Base-by-base conservation (phyloP, 1,139 yeast genomes). In the Yamadazyma diddensiae region DNA sequence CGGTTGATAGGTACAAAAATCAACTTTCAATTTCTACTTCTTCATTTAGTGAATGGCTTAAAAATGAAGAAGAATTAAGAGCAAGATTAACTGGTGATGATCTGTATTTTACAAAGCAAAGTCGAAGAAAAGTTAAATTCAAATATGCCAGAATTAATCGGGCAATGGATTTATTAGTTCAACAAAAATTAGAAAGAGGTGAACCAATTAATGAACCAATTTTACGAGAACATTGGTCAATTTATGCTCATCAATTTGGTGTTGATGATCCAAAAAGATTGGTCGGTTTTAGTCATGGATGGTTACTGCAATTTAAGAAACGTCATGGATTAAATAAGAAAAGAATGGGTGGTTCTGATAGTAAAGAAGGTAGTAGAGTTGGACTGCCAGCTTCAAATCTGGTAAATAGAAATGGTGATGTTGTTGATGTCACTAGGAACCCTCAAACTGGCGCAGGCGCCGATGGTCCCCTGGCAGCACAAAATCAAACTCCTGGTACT, bases 271-370 rank as follows among this genome's bases (percentile, higher is more conserved):
- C 82, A 3, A 77, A 77, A 47, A 52, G 82, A 33, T 52, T 72
- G 35, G 67, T 62, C 24, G 64, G 70, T 13, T 77, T 74, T 45
- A 70, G 78, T 42, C 81, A 77, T 50, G 82, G 82, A 6, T 77
- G 82, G 82, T 53, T 77, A 27, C 61, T 73, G 15, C 80, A 73
- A 45, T 77, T 77, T 49, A 77, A 77, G 47, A 76, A 73, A 45
- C 53, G 82, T 34, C 79, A 75, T 44, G 80, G 80, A 0, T 53
- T 77, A 28, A 65, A 62, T 39, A 66, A 61, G 39, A 59, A 60
- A 32, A 47, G 65, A 34, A 58, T 60, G 64, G 45, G 55, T 30
- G 57, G 59, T 8, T 9, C 30, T 6, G 22, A 14, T 7, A 19
- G 28, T 17, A 17, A 30, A 9, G 21, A 22, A 11, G 24, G 27